Base-by-base conservation (phyloP, 2,329 filamentous ascomycete genomes). In the Dothidotthia symphoricarpi region DNA sequence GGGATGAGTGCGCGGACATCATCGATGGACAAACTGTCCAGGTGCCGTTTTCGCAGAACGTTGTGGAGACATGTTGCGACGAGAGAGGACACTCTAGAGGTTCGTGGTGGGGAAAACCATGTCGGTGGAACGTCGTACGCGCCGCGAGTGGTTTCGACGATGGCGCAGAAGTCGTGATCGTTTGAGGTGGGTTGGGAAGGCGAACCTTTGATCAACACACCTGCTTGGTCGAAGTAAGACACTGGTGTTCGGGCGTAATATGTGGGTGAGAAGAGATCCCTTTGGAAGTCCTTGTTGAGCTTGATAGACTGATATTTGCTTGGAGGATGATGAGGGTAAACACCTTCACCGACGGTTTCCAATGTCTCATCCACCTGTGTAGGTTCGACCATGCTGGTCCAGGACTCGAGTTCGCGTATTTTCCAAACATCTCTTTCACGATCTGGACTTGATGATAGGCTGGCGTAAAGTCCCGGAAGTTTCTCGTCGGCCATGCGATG, bases 141-240 rank as follows among this genome's bases (percentile, higher is more conserved):
- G 10, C 55, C 55, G 6, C 28, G 32, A 12, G 41, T 28, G 12
- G 48, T 59, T 12, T 57, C 49, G 14, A 57, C 34, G n/a, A 59
- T 45, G 24, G 49, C 24, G 3, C 37, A 19, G 24, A 44, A 54
- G 10, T 40, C 28, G 6, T 41, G 40, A 12, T 34, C 15, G 26
- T 32, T 35, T 1, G 45, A 33, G 10, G 31, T 31, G 3, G 47
- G 48, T 6, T 29, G 38, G 6, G 13, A 14, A 2, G 48, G 45
- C 14, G 53, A 59, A 5, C 38, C 40, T 14, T 34, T 37, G 2
- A 57, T 6, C 11, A 51, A 27, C 6, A 29, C 30, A 6, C 59
- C 57, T 10, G 31, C 24, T 24, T 55, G 39, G 28, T 55, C 48
- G 27, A 48, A 59, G 36, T 58, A 63, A 2, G 53, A 46, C 6